A percentile compares a stretch with the other conserved stretches of the same genome.
These are phyloP conservation scores for Dacryopinax spathularia DNA, from an alignment of 768 basidiomycete species.

Conservation along the genomic window DNA sequence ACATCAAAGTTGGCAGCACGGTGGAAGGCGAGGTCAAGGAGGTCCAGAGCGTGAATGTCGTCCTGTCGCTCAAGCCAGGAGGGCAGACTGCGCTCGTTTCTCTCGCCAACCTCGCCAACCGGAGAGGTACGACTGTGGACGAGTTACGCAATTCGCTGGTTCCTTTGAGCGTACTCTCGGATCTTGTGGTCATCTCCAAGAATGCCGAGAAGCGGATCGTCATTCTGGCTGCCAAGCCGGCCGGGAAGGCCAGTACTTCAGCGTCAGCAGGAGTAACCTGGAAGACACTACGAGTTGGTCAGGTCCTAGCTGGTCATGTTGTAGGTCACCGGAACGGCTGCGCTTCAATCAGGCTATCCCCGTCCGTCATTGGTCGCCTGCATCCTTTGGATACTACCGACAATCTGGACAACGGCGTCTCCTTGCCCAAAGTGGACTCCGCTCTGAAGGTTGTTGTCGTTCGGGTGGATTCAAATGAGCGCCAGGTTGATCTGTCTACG, in stretches of 20 bases:
- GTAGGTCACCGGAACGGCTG: conserved; percentile 49
- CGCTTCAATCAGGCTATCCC: conserved; percentile 52
- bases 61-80: conserved; percentile 57
- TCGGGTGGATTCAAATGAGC: conserved; percentile 47
- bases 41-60: conserved; percentile 71
- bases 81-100: conserved; percentile 71
- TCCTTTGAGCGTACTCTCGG: conserved; percentile 53
- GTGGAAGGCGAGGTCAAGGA: conserved; percentile 59
- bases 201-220: conserved; percentile 76
- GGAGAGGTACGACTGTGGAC: conserved; percentile 47
- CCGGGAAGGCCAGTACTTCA: conserved; percentile 33
- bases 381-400: conserved; percentile 74
- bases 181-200: conserved; percentile 78
- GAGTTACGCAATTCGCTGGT: conserved; percentile 52
- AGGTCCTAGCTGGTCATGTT: conserved; percentile 68
- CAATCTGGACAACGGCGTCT: conserved; percentile 47
- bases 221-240: conserved; percentile 63
- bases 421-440: conserved; percentile 48
- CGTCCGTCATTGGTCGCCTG: conserved; percentile 57
- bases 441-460: conserved; percentile 60
- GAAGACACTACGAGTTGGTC: conserved; percentile 40
- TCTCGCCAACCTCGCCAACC: conserved; percentile 72
- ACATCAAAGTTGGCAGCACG: conserved; percentile 60
- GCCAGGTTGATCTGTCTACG: conserved; percentile 65
- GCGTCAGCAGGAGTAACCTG: conserved; percentile 30